A percentile compares a stretch with the other conserved stretches of the same genome.
phyloP scores from a whole-genome alignment of 1,139 yeast species.

The Pichia sp. region DNA sequence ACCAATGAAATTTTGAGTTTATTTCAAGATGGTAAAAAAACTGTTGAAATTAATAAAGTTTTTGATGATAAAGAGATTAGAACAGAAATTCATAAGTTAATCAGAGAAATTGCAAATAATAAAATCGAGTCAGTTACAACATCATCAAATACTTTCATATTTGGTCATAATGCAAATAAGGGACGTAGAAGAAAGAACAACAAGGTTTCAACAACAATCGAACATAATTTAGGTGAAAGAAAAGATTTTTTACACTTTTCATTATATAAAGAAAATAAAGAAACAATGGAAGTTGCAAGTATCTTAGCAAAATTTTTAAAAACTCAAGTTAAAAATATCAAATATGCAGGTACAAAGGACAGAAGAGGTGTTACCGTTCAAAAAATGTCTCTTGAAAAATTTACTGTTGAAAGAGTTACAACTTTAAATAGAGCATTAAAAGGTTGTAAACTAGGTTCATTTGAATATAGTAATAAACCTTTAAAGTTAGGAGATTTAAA shows the following conservation, averaged over 20 bases:
- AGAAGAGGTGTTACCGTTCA: constrained; percentile 95
- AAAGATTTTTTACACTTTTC: constrained; percentile 71
- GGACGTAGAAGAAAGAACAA: constrained; percentile 31
- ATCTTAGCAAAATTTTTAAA: constrained; percentile 67
- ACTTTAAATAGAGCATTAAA: constrained; percentile 68
- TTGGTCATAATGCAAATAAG: constrained; percentile 37
- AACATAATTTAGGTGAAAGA: constrained; percentile 61
- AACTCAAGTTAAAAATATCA: constrained; percentile 59
- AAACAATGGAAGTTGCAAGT: constrained; percentile 91
- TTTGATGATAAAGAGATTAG: constrained; percentile 67
- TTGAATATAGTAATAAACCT: constrained; percentile 56
- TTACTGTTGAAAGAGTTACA: constrained; percentile 72
- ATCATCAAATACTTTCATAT: constrained; percentile 54
- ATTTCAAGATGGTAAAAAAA: constrained; percentile 48
- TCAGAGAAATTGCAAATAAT: constrained; percentile 69
- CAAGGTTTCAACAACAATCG: constrained; percentile 39
- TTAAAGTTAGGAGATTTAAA: constrained; percentile 72
- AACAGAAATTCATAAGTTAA: constrained; percentile 67
- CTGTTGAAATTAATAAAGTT: constrained; percentile 48
- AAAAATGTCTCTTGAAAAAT: constrained; percentile 61
- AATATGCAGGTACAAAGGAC: constrained; percentile 95
- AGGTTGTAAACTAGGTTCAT: constrained; percentile 73
- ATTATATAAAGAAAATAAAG: constrained; percentile 89
- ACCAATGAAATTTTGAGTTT: constrained; percentile 48
- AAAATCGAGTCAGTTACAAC: constrained; percentile 77